A percentile compares a stretch with the other conserved stretches of the same genome.
Conservation (phyloP, 306 rosid species). For the Quercus engelmannii region DNA sequence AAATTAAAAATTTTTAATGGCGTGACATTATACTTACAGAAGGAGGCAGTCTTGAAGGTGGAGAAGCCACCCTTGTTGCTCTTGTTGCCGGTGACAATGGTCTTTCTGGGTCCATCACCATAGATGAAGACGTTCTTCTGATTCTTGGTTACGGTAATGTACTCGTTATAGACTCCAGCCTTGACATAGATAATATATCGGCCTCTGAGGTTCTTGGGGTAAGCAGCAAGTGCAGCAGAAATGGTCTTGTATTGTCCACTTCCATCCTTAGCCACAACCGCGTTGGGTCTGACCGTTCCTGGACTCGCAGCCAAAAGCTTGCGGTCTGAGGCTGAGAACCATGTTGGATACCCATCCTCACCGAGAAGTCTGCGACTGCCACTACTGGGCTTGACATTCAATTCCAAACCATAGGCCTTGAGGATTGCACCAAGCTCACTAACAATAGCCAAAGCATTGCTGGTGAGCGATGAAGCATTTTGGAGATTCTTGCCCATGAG, state of each 20-base stretch:
- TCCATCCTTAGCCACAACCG: constrained; percentile 72
- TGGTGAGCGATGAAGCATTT: constrained; percentile 30
- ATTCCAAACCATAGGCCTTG: constrained; percentile 20
- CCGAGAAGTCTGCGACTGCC: constrained; percentile 49
- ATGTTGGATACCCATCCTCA: constrained; percentile 46
- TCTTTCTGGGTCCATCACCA: constrained; percentile 65
- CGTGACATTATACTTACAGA: constrained; percentile 22
- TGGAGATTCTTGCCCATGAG: constrained; percentile 6
- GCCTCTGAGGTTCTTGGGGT: constrained; percentile 34
- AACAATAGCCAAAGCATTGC: constrained; percentile 51
- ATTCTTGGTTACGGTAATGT: constrained; percentile 24
- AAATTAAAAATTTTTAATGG: too few species aligned
- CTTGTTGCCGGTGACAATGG: constrained; percentile 54
- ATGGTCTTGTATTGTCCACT: constrained; percentile 51
- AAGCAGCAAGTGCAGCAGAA: constrained; percentile 38
- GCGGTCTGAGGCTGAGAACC: constrained; percentile 51
- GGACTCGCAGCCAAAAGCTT: constrained; percentile 37
- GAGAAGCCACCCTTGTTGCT: constrained; percentile 17
- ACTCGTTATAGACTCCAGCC: constrained; percentile 59
- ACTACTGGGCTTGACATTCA: constrained; percentile 30
- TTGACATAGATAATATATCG: constrained; percentile 62
- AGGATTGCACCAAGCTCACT: constrained; percentile 28
- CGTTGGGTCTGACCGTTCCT: constrained; percentile 20
- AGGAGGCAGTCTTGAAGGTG: constrained; percentile 53
- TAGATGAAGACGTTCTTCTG: constrained; percentile 40